phyloP scores from a whole-genome alignment of 495 filamentous ascomycete species.

The Aspergillus bridgeri region DNA sequence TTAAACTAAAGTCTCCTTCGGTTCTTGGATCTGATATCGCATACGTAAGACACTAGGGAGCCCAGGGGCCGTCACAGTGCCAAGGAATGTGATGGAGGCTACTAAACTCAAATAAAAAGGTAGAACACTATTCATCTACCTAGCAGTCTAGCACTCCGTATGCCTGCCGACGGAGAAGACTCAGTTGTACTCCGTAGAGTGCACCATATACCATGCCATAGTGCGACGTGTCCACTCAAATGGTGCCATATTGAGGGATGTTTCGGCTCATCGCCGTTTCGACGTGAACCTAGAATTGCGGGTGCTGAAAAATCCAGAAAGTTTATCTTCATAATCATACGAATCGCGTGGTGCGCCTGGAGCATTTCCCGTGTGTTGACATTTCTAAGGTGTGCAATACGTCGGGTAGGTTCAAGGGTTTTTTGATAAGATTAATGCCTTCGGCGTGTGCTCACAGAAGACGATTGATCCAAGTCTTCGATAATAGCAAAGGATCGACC shows the following conservation, averaged over 20 bases:
- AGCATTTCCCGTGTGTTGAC: background rate
- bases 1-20: background rate
- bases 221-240: constrained; percentile 16
- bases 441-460: background rate
- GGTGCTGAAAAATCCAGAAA: constrained; percentile 2
- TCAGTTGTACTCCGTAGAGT: background rate
- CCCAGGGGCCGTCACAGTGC: background rate
- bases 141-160: too few species aligned
- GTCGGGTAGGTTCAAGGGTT: background rate
- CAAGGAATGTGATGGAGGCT: background rate
- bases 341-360: too few species aligned
- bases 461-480: too few species aligned
- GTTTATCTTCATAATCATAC: background rate
- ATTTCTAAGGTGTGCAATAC: background rate
- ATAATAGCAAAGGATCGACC: too few species aligned
- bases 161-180: too few species aligned
- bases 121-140: too few species aligned
- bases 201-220: constrained; percentile 1
- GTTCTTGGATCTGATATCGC: constrained; percentile 2
- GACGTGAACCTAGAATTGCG: constrained; percentile 1
- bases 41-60: constrained; percentile 1
- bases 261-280: constrained; percentile 2
- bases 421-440: background rate
- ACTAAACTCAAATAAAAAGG: too few species aligned
- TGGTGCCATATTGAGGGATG: constrained; percentile 14